Base-by-base conservation (phyloP, 768 basidiomycete species). In the Phaeotremella skinneri region DNA sequence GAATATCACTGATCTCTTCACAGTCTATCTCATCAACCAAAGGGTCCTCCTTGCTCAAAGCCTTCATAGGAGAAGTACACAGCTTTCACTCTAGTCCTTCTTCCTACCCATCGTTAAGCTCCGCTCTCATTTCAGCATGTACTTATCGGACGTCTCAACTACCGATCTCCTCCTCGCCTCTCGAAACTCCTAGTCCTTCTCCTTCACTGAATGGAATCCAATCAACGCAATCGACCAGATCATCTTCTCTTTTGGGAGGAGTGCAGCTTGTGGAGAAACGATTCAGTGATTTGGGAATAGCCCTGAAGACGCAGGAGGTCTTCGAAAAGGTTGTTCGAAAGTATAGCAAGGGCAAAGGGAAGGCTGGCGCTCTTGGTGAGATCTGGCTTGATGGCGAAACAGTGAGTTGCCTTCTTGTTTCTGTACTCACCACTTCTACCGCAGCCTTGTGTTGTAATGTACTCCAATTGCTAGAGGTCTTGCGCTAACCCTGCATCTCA, bases 381-480 rank as follows among this genome's bases (percentile, higher is more conserved):
- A 59, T 77, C 1, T 77, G 76, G 76, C 52, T 77, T 9, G 76
- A 77, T 59, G 76, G 76, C 4, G 61, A 75, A 32, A 68, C 74
- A 2, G 75, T 76, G 52, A 67, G 75, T 63, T 7, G 20, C 13
- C 11, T 13, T 55, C 2, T 26, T 20, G 3, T 48, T 5, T n/a
- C n/a, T n/a, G n/a, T n/a, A n/a, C 37, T 1, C 4, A n/a, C n/a
- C n/a, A n/a, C n/a, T n/a, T n/a, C n/a, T n/a, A n/a, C n/a, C n/a
- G n/a, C n/a, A n/a, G n/a, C n/a, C n/a, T n/a, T n/a, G n/a, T n/a
- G n/a, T n/a, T n/a, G 1, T 41, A 6, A 39, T 5, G 1, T 9
- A 7, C 7, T n/a, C 23, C 14, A 14, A 43, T 11, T 4, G 21
- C 14, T 16, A 29, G n/a, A n/a, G n/a, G n/a, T n/a, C n/a, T n/a